Evolutionary conservation across 306 rosid genomes (phyloP).

Genomic region (Prunus persica): Prunus_persica_NCBIv2 NC_034016.1:21042501-21043000

Average conservation of each 20-base stretch:
- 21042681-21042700: conserved; percentile 66
- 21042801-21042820: conserved; percentile 80
- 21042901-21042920: conserved; percentile 59
- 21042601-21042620: conserved; percentile 52
- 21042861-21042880: conserved; percentile 63
- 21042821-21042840: conserved; percentile 58
- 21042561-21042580: conserved; percentile 92
- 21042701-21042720: conserved; percentile 48
- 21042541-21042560: conserved; percentile 66
- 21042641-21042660: conserved; percentile 68
- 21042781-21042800: conserved; percentile 48
- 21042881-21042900: conserved; percentile 76
- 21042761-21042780: conserved; percentile 23
- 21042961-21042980: conserved; percentile 82
- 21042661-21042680: conserved; percentile 73
- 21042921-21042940: conserved; percentile 70
- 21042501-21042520: conserved; percentile 82
- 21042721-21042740: conserved; percentile 68
- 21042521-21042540: conserved; percentile 53
- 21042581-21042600: conserved; percentile 74
- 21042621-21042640: conserved; percentile 74
- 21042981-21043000: conserved; percentile 75
- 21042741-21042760: conserved; percentile 56
- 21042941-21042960: conserved; percentile 72
- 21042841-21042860: conserved; percentile 66